Evolutionary conservation across 352 stramenopile genomes (phyloP), one percentile per base, ranked within the genome.

Genomic region (Globisporangium abappressorium): DNA sequence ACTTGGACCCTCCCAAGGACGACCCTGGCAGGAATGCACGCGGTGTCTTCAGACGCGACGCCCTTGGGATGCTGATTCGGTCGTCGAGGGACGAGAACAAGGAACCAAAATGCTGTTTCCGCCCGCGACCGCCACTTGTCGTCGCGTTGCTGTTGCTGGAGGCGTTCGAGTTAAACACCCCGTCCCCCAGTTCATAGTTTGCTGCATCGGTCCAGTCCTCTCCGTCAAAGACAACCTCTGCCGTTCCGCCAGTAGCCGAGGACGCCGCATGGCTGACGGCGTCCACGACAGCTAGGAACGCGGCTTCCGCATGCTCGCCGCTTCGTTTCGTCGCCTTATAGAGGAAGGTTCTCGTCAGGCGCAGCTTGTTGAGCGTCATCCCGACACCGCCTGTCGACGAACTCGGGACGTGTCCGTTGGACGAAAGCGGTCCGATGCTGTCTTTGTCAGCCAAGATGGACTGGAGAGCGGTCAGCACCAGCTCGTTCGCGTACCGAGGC

Each of bases 321-420:
- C 83, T 93, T 20, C 83, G 81, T 65, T 77, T 84, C 51, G 78
- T 93, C 22, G 85, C 85, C 57, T 82, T 84, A 55, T 93, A 93
- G 22, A 93, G 66, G 43, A 88, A 88, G 28, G 61, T 89, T 38
- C 75, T 89, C 14, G 85, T 92, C 49, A 76, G 64, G 0, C 82
- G 82, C 36, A 92, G 60, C 53, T 88, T 88, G 66, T 81, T 77
- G 20, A 86, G 71, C 68, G 78, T 81, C 74, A 83, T 66, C 1
- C 73, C 60, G 24, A 69, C 74, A n/a, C 57, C 46, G 3, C 55
- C 24, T 12, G 55, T 56, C 18, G 46, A 63, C 49, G 57, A 77
- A 72, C 56, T 43, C 0, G 36, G 53, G n/a, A 46, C 18, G 62
- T 46, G 58, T 51, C 51, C 68, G 55, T 20, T 72, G 61, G 15